Evolutionary conservation across 225 moss, liverwort and hornwort genomes (phyloP).

Genomic region (Marchantia polymorpha): DNA sequence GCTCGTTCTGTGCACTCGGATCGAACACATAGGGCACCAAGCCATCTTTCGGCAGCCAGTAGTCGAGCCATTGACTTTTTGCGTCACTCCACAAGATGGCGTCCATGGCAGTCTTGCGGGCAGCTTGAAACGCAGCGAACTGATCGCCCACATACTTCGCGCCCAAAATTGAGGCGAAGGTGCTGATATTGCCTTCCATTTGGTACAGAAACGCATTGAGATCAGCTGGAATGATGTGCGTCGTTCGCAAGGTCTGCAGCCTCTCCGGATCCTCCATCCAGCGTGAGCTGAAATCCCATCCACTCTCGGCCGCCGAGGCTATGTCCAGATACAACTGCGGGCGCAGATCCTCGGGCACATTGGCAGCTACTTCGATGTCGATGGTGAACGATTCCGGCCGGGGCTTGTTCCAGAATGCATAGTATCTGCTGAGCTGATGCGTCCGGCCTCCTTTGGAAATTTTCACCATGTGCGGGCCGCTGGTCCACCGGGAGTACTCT

Average conservation of each 20-base stretch:
- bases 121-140: conserved; percentile 21
- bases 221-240: conserved; percentile 62
- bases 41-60: conserved; percentile 53
- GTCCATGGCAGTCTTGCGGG: conserved; percentile 53
- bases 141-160: conserved; percentile 27
- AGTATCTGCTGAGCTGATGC: conserved; percentile 58
- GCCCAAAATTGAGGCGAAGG: conserved; percentile 44
- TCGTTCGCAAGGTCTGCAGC: conserved; percentile 44
- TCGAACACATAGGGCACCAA: neutral
- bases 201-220: conserved; percentile 67
- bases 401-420: conserved; percentile 56
- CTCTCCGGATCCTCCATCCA: conserved; percentile 55
- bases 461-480: conserved; percentile 54
- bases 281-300: conserved; percentile 79
- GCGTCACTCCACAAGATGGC: conserved; percentile 57
- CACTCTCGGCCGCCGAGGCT: conserved; percentile 65
- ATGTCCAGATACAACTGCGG: conserved; percentile 58
- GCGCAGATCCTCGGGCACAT: conserved; percentile 45
- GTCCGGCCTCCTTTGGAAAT: conserved; percentile 42
- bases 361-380: conserved; percentile 38
- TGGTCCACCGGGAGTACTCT: conserved; percentile 61
- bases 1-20: conserved; percentile 31
- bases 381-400: conserved; percentile 74
- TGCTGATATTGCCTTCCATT: conserved; percentile 55
- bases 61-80: conserved; percentile 62